Base-by-base conservation (phyloP, 1,284 basidiomycete species). In the Cerioporus squamosus region DNA sequence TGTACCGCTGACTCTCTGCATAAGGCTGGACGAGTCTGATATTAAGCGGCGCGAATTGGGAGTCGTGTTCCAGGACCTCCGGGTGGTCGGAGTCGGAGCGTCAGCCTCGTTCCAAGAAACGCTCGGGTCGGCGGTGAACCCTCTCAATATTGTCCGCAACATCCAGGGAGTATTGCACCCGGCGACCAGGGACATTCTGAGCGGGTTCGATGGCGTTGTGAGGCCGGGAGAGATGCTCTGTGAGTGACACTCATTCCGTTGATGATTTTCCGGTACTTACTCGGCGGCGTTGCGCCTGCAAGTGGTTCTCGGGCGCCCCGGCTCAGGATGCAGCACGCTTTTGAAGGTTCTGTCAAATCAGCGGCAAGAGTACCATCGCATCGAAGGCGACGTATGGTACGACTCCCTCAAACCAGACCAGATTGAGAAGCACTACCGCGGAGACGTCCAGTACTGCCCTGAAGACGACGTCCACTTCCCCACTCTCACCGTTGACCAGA, bases 401-500 rank as follows among this genome's bases (percentile, higher is more conserved):
- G 87, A 88, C 66, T 83, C 86, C 0, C 80, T 93, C 57, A 72
- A 82, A 1, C 78, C 85, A 0, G 70, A 79, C 0, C 74, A 87
- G 38, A 75, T 91, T 44, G 65, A 72, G 44, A 77, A 79, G 29
- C 79, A 81, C 59, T 85, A 83, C 68, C 84, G 87, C 6, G 88
- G 88, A 15, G 89, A 90, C 62, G 81, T 88, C 5, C 79, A 82
- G 55, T 91, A 90, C 69, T 86, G 79, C 58, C 84, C 86, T 0
- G 88, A 90, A 68, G 85, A 87, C 60, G 92, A 94, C 64, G 75
- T 88, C 0, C 91, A 93, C 68, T 90, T 91, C 66, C 86, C 91
- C 1, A 86, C 87, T 4, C 77, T 94, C 22, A 91, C 88, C 1
- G 90, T 93, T 15, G 80, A 80, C 51, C 80, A 87, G 69, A 91